phyloP scores from a whole-genome alignment of 1,139 yeast species.

The Geotrichum aggregatum region DNA sequence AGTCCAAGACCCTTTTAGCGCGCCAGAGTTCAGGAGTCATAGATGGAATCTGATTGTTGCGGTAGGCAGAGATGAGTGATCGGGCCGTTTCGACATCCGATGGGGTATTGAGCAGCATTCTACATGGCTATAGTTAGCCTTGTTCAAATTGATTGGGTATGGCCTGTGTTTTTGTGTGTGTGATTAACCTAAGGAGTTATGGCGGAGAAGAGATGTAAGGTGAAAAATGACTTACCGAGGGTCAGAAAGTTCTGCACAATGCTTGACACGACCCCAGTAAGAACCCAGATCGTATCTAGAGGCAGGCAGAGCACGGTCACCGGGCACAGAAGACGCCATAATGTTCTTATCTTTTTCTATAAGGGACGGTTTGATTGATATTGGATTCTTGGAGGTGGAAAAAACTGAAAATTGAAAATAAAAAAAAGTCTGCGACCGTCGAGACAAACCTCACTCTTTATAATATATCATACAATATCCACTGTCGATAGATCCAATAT shows the following conservation, averaged over 20 bases:
- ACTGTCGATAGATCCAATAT: too few relatives aligned
- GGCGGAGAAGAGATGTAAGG: too few relatives aligned
- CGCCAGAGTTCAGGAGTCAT: slow-evolving; percentile 86
- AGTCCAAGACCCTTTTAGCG: slow-evolving; percentile 80
- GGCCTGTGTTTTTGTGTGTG: neutral
- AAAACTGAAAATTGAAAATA: neutral
- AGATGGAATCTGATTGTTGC: slow-evolving; percentile 46
- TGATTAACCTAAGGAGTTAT: too few relatives aligned
- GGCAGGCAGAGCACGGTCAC: slow-evolving; percentile 70
- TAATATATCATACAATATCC: neutral
- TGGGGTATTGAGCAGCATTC: slow-evolving; percentile 73
- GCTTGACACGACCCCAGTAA: slow-evolving; percentile 90
- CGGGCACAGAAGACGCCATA: slow-evolving; percentile 91
- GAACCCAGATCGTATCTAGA: slow-evolving; percentile 74
- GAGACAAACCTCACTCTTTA: too few relatives aligned
- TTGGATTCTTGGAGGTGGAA: neutral
- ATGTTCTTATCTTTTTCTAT: too few relatives aligned
- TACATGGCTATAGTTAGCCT: slow-evolving; percentile 1
- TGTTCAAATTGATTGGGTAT: too few relatives aligned
- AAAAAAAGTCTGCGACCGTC: neutral
- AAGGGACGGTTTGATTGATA: neutral
- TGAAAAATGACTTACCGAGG: slow-evolving; percentile 47
- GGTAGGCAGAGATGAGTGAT: slow-evolving; percentile 60
- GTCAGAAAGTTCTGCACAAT: slow-evolving; percentile 88
- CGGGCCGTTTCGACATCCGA: slow-evolving; percentile 61